Base-by-base conservation (phyloP, 1,284 basidiomycete species). In the Ustilago curta region DNA sequence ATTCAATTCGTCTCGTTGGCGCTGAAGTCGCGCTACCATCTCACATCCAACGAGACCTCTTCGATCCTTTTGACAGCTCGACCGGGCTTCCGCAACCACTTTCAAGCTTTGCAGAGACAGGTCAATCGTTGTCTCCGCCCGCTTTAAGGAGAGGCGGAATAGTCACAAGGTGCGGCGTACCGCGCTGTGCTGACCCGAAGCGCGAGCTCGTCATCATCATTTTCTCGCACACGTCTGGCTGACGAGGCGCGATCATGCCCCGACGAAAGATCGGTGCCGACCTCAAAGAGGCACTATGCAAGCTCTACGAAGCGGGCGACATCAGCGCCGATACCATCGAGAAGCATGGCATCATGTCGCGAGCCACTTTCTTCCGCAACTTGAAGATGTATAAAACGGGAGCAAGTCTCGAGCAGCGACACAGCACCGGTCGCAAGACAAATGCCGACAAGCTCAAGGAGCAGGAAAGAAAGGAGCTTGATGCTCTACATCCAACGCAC, bases 271-370 rank as follows among this genome's bases (percentile, higher is more conserved):
- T 76, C 27, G 69, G 73, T n/a, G 73, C 73, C 16, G 73, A 76
- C 55, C 73, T 76, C 47, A 76, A 76, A 35, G 73, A 76, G 65
- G 73, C 73, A 23, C 61, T 76, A 14, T 76, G 73, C 43, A 76
- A 76, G 65, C 69, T 76, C 7, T 76, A 76, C 49, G 73, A 76
- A 44, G 73, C 73, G 23, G 73, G 73, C 29, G 73, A 76, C 48
- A 67, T 76, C 25, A 76, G 47, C 52, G 73, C 73, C 19, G 73
- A 76, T 21, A 69, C 65, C 8, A 76, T 76, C 40, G 73, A 76
- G 32, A 76, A 71, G 53, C 68, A 76, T 40, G 73, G 73, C 42
- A 71, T 76, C 61, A 76, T 76, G 73, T 70, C 69, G 6, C 59
- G 73, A 23, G 69, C 68, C 43, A 76, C 73, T n/a, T 76, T 76